Evolutionary conservation across 2,329 filamentous ascomycete genomes (phyloP), one percentile per base, ranked within the genome.

Genomic region (Plectosphaerella plurivora): DNA sequence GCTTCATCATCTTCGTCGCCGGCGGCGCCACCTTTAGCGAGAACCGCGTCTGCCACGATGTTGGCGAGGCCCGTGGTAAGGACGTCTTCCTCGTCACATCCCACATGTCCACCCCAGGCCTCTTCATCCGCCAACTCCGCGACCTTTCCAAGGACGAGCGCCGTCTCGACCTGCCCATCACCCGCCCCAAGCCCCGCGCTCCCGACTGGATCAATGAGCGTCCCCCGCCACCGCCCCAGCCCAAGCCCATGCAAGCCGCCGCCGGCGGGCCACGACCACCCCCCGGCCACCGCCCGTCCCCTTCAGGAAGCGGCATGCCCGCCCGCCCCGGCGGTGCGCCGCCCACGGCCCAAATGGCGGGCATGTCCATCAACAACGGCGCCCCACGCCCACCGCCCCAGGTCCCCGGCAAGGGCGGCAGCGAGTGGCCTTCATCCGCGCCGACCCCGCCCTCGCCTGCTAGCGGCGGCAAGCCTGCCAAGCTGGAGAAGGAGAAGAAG

Each of bases 1-100:
- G 94, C 50, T 81, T 97, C 51, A 89, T 99, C 54, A 86, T 97
- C 15, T 97, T 96, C 67, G 87, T 97, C 80, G 94, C 93, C 1
- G 94, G 94, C 47, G 94, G 94, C 45, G 94, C 94, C 18, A 97
- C 94, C 0, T 96, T 93, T 67, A 91, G 90, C 5, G 94, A 99
- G 71, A 82, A 89, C 33, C 84, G 94, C 25, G 81, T 86, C 12
- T 99, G 94, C 72, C 97, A 97, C 66, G 91, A 97, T 62, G 75
- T 93, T 24, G 87, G 89, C 3, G 80, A 85, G 50, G 75, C 84
- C 48, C 84, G 84, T 46, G 84, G 83, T 50, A 84, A 88, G 58
- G 94, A 99, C 61, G 75, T 97, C n/a, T 89, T 95, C 66, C 81
- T 99, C 5, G 83, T 87, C 16, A 94, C 90, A 0, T 92, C 88